Evolutionary conservation across 768 basidiomycete species (phyloP).

Genomic region (Crassisporium funariophilum): DNA sequence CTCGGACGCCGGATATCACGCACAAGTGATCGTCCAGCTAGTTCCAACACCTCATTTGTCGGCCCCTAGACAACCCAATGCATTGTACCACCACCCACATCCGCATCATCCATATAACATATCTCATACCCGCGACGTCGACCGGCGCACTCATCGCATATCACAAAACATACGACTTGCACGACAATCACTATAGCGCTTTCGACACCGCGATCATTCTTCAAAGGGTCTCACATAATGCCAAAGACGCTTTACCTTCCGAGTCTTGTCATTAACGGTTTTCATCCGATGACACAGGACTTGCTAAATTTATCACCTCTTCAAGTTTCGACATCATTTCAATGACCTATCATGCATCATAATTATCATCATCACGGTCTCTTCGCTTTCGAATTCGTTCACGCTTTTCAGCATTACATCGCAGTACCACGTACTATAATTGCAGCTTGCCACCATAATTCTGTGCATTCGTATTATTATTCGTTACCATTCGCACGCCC

Average conservation of each 20-base stretch:
- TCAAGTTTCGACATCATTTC: conserved; percentile 8
- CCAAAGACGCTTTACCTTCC: conserved; percentile 3
- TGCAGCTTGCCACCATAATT: too few species aligned
- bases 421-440: too few species aligned
- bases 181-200: conserved; percentile 8
- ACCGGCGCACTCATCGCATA: conserved; percentile 25
- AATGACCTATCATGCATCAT: conserved; percentile 3
- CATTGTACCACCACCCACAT: conserved; percentile 23
- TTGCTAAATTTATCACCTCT: conserved; percentile 6
- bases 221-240: background rate
- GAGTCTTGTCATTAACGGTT: background rate
- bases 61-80: conserved; percentile 14
- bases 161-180: conserved; percentile 13
- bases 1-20: conserved; percentile 4
- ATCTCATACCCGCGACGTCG: conserved; percentile 31
- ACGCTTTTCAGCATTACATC: too few species aligned
- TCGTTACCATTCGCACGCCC: too few species aligned
- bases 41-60: conserved; percentile 9
- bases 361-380: too few species aligned
- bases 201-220: conserved; percentile 9
- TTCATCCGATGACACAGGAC: conserved; percentile 11
- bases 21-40: conserved; percentile 6
- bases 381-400: conserved; percentile 11
- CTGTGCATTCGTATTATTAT: too few species aligned
- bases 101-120: conserved; percentile 6